Evolutionary conservation across 768 basidiomycete species (phyloP), one percentile per base, ranked within the genome.

Genomic region (Rubroboletus pulcherrimus): DNA sequence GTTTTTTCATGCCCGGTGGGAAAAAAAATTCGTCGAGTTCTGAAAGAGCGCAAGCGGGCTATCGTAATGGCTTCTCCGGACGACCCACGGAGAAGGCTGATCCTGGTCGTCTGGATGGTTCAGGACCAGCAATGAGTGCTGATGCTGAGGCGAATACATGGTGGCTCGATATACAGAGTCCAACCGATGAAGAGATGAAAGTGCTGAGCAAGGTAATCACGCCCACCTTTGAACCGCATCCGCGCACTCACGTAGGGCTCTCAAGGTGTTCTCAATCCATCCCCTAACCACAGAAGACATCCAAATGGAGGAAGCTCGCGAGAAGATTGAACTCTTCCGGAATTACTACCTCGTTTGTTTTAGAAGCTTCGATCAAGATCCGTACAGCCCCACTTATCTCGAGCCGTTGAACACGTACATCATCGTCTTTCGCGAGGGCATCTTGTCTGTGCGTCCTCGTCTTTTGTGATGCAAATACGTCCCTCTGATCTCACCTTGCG

Each of bases 321-420:
- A 99, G 77, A 99, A 99, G 79, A 99, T 99, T 64, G 97, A 99
- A 71, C 83, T 99, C 19, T 99, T 98, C 81, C 82, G 95, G 52
- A 96, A 96, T 70, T 99, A 99, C 71, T 98, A 98, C 71, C 84
- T 99, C 51, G 97, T 98, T 58, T 98, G 96, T 79, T 99, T 99
- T 79, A 88, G 97, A 59, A 91, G 93, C 60, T 98, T 99, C 76
- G 97, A 99, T 73, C 97, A 99, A 77, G 97, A 98, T 72, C 89
- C 86, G 24, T 98, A 98, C 76, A 93, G 91, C 65, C 94, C 95
- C 17, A 98, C 94, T 2, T 87, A 98, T 71, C 85, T 99, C 44
- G 96, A 99, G 71, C 97, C 97, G 15, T 78, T 98, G 60, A 99
- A 99, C 74, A 98, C 98, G 96, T 99, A 99, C 74, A 96, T 99